Percentiles rank a stretch among this genome's conserved stretches.
These are phyloP conservation scores for Butyriboletus loyo DNA, from an alignment of 768 basidiomycete species.

Conservation along the genomic window DNA sequence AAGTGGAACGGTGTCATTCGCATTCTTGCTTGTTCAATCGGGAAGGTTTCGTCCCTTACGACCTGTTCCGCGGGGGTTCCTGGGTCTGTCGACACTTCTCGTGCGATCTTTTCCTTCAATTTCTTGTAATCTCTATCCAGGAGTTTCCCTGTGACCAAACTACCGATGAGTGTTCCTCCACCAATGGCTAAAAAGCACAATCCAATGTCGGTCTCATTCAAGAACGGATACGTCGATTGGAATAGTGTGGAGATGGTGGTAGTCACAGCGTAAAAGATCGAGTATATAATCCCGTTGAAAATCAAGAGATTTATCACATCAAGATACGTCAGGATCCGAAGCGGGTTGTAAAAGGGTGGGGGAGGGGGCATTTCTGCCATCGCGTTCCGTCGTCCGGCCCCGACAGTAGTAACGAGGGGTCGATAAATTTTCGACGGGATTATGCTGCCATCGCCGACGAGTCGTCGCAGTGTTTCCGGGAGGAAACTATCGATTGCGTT, in stretches of 20 bases:
- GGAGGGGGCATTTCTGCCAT: constrained; percentile 2
- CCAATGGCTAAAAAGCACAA: constrained; percentile 78
- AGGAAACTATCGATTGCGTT: constrained; percentile 18
- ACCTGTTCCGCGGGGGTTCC: constrained; percentile 24
- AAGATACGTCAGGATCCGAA: constrained; percentile 36
- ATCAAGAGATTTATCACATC: constrained; percentile 39
- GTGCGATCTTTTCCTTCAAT: constrained; percentile 26
- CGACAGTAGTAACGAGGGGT: constrained; percentile 26
- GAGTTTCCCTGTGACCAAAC: constrained; percentile 54
- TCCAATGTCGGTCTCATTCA: constrained; percentile 54
- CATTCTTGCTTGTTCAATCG: constrained; percentile 59
- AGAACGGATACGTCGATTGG: constrained; percentile 46
- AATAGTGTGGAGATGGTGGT: constrained; percentile 49
- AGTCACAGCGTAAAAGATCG: constrained; percentile 49
- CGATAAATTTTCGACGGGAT: constrained; percentile 24
- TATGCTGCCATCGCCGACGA: constrained; percentile 31
- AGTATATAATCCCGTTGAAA: constrained; percentile 54
- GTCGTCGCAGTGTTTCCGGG: constrained; percentile 17
- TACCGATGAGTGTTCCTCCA: constrained; percentile 64
- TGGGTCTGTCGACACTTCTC: constrained; percentile 14
- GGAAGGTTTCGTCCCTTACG: constrained; percentile 43
- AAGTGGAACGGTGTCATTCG: constrained; percentile 43
- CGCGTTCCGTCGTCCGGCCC: constrained; percentile 18
- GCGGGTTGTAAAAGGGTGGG: constrained; percentile 36
- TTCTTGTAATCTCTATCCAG: constrained; percentile 64